Percentiles rank a stretch among this genome's conserved stretches.
Evolutionary conservation across 2,329 filamentous ascomycete genomes (phyloP).

Genomic region (Hymenoscyphus fructigenus): DNA sequence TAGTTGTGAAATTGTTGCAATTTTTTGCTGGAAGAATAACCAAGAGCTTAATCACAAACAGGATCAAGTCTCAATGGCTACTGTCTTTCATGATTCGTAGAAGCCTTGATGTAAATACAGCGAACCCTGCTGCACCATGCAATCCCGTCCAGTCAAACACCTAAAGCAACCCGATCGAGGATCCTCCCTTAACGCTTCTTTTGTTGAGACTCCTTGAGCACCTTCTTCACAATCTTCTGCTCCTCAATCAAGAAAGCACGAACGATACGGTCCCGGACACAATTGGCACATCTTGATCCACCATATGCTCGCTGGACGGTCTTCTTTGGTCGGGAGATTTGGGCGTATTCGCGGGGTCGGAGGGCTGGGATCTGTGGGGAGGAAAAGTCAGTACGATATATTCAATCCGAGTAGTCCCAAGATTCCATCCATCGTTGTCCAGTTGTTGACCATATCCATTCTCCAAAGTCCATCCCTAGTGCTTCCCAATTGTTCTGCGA

Average conservation of each 20-base stretch:
- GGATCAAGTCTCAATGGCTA: constrained; percentile 22
- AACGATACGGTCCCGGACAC: constrained; percentile 96
- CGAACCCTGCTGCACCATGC: constrained; percentile 37
- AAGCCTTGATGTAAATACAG: constrained; percentile 37
- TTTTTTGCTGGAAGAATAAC: background rate
- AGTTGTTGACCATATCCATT: background rate
- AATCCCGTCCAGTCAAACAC: constrained; percentile 36
- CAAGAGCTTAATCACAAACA: constrained; percentile 1
- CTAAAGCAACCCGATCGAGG: constrained; percentile 35
- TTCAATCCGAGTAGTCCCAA: background rate
- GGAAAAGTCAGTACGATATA: constrained; percentile 34
- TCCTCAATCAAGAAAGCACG: constrained; percentile 99
- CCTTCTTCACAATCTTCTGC: constrained; percentile 99
- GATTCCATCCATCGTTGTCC: background rate
- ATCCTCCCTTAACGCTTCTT: constrained; percentile 40
- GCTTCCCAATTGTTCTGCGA: background rate
- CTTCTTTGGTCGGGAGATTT: constrained; percentile 98
- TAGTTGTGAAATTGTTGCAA: background rate
- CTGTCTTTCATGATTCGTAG: constrained; percentile 33
- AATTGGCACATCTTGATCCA: constrained; percentile 97
- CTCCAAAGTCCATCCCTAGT: background rate
- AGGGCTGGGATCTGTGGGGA: constrained; percentile 79
- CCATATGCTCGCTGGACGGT: constrained; percentile 98
- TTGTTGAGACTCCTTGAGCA: constrained; percentile 95
- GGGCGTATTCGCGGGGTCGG: constrained; percentile 95